Evolutionary conservation across 768 basidiomycete species (phyloP).

Genomic region (Hebeloma cylindrosporum): DNA sequence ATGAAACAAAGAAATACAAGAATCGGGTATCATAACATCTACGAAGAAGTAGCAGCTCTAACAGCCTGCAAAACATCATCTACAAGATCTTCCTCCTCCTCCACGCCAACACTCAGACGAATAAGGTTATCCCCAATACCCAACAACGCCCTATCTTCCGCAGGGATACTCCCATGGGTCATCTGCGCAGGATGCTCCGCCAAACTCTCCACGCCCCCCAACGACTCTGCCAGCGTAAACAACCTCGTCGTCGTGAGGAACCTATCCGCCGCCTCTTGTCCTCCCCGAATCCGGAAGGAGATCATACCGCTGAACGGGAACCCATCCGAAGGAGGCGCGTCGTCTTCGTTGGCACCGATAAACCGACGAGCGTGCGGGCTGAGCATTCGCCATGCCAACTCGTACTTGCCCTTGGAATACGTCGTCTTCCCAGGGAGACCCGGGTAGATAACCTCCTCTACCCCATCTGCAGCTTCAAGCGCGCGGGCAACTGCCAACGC

Average conservation of each 20-base stretch:
- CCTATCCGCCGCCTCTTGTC: slow-evolving; percentile 51
- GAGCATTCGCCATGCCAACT: slow-evolving; percentile 60
- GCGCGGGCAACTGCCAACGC: slow-evolving; percentile 73
- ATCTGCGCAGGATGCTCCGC: slow-evolving; percentile 86
- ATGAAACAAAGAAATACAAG: too few species aligned
- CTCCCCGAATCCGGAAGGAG: slow-evolving; percentile 69
- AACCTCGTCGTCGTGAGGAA: slow-evolving; percentile 68
- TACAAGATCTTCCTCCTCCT: slow-evolving; percentile 83
- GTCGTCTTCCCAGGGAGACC: slow-evolving; percentile 65
- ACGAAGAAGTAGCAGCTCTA: slow-evolving; percentile 4
- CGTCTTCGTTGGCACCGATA: slow-evolving; percentile 18
- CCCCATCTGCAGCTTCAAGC: slow-evolving; percentile 53
- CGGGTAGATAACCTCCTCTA: slow-evolving; percentile 86
- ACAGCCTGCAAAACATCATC: slow-evolving; percentile 70
- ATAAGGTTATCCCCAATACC: slow-evolving; percentile 82
- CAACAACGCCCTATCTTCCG: slow-evolving; percentile 59
- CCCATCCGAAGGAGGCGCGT: slow-evolving; percentile 42
- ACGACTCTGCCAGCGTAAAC: slow-evolving; percentile 82
- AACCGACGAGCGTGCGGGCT: slow-evolving; percentile 68
- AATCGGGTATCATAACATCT: too few species aligned
- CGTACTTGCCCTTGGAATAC: slow-evolving; percentile 41
- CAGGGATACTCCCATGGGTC: slow-evolving; percentile 83
- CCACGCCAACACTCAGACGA: slow-evolving; percentile 83
- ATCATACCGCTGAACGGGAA: slow-evolving; percentile 95
- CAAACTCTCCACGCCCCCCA: slow-evolving; percentile 92